phyloP scores from a whole-genome alignment of 1,284 basidiomycete genomes.

The Pulveroboletus sp. region DNA sequence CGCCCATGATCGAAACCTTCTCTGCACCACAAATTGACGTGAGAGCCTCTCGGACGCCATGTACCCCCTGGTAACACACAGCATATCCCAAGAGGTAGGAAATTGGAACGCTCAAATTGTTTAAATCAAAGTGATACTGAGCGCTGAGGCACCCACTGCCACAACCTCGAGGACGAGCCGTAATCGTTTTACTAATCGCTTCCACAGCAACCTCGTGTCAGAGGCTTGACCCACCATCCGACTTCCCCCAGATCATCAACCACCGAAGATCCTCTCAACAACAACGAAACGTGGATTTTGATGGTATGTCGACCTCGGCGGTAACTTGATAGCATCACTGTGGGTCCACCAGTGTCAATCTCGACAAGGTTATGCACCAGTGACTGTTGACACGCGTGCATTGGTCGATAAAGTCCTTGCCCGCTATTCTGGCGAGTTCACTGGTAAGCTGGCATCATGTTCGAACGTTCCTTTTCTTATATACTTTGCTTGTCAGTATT shows the following conservation, averaged over 20 bases:
- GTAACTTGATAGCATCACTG: not conserved
- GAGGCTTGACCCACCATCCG: not conserved
- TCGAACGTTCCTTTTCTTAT: not conserved
- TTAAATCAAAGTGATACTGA: too few species aligned
- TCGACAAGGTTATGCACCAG: not conserved
- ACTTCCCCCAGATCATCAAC: not conserved
- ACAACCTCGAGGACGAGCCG: too few species aligned
- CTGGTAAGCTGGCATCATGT: not conserved
- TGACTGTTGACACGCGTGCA: not conserved
- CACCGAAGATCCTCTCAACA: not conserved
- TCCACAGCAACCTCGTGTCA: too few species aligned
- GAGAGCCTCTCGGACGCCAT: too few species aligned
- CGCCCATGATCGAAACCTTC: too few species aligned
- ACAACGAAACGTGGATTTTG: not conserved
- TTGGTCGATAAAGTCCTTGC: conserved; percentile 7
- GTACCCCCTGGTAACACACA: too few species aligned
- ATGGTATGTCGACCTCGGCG: not conserved
- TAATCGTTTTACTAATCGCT: too few species aligned
- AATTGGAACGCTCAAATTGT: too few species aligned
- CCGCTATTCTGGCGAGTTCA: conserved; percentile 1
- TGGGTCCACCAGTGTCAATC: not conserved
- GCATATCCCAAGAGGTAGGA: too few species aligned
- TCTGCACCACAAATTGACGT: too few species aligned
- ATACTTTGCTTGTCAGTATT: not conserved
- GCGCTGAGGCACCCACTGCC: too few species aligned